Conservation (phyloP, 352 stramenopile species). For the Pythium aquatile region DNA sequence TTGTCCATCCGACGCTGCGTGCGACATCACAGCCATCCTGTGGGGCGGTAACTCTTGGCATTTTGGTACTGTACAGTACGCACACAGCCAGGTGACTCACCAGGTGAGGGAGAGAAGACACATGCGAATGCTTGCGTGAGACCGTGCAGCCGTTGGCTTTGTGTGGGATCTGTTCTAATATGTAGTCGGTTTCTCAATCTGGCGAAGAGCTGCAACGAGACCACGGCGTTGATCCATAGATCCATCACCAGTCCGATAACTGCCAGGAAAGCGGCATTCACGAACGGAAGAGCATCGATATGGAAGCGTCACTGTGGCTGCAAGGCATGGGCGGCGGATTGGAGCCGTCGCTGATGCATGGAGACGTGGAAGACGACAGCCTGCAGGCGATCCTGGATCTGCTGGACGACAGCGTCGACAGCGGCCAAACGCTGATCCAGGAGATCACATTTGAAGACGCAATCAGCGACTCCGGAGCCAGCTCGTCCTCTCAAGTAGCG, state of each 20-base stretch:
- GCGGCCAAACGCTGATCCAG: background rate
- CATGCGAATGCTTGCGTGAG: background rate
- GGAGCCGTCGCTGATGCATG: constrained; percentile 1
- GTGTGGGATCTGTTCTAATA: too few species aligned
- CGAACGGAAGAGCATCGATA: background rate
- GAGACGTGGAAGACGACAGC: background rate
- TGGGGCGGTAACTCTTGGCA: too few species aligned
- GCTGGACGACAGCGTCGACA: background rate
- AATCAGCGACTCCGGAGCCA: background rate
- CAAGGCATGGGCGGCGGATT: background rate
- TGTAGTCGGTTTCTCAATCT: background rate
- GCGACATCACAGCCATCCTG: background rate
- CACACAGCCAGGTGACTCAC: too few species aligned
- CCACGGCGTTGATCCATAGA: too few species aligned
- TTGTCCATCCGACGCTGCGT: background rate
- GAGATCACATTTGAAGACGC: background rate
- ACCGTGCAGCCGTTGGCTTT: background rate
- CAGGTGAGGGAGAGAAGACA: too few species aligned
- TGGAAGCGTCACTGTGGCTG: background rate
- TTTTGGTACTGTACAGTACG: too few species aligned
- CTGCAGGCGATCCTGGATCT: constrained; percentile 1
- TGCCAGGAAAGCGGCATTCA: too few species aligned
- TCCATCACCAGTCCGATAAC: too few species aligned
- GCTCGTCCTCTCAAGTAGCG: background rate
- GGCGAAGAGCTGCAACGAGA: background rate